These are phyloP conservation scores for Calonectria henricotiae DNA, from an alignment of 2,329 filamentous ascomycete species.

Conservation along the genomic window DNA sequence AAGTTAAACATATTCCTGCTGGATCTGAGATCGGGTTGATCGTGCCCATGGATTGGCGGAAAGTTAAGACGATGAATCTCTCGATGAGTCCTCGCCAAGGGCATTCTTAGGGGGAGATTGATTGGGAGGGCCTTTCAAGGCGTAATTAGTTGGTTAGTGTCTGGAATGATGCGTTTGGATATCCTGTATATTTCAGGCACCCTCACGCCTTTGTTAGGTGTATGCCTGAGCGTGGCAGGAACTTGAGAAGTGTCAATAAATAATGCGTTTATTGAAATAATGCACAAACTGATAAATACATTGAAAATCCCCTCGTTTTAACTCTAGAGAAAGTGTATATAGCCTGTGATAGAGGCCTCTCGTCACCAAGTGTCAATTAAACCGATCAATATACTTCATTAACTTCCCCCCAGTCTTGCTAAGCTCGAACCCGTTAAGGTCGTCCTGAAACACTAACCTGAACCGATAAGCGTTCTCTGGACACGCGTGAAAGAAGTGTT, in stretches of 20 bases:
- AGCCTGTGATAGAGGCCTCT: background rate
- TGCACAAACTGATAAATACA: too few relatives aligned
- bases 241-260: background rate
- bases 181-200: background rate
- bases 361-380: background rate
- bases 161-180: background rate
- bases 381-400: conserved; percentile 53
- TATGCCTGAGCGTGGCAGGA: background rate
- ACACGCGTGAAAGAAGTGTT: conserved; percentile 48
- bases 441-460: conserved; percentile 55
- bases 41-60: background rate
- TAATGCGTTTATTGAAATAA: background rate
- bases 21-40: too few relatives aligned
- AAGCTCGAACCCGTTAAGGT: conserved; percentile 55
- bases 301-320: too few relatives aligned
- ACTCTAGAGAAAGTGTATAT: too few relatives aligned
- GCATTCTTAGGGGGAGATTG: background rate
- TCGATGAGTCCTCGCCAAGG: background rate
- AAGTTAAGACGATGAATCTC: too few relatives aligned
- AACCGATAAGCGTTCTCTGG: conserved; percentile 54
- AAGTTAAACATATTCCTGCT: background rate
- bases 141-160: background rate
- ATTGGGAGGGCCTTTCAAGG: background rate
- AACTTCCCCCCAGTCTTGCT: conserved; percentile 52
- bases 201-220: too few relatives aligned